phyloP scores from a whole-genome alignment of 2,329 filamentous ascomycete genomes.

The Stenocarpella maydis region DNA sequence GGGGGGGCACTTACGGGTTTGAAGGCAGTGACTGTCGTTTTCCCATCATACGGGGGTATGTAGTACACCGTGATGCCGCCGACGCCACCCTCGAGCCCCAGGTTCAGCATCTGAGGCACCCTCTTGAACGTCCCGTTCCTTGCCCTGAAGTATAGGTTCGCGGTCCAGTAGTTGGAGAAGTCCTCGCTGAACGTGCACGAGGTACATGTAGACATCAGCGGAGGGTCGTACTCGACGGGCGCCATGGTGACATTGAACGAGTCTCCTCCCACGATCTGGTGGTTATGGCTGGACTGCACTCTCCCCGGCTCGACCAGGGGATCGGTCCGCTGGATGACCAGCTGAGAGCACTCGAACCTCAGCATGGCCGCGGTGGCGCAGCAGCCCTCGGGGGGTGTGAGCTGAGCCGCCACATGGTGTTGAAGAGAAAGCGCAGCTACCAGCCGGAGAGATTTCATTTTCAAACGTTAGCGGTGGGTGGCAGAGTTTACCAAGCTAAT shows the following conservation, averaged over 20 bases:
- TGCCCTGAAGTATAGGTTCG: conserved; percentile 38
- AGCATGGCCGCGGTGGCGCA: conserved; percentile 33
- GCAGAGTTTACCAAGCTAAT: neutral
- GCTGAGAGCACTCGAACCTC: conserved; percentile 41
- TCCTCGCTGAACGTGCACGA: conserved; percentile 44
- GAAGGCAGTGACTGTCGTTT: conserved; percentile 48
- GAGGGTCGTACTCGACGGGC: conserved; percentile 32
- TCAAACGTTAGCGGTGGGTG: neutral
- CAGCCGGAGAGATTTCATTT: neutral
- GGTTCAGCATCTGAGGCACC: conserved; percentile 47
- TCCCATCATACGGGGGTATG: conserved; percentile 46
- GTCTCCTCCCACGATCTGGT: conserved; percentile 50
- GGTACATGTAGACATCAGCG: conserved; percentile 34
- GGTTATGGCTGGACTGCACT: conserved; percentile 47
- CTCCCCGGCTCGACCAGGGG: conserved; percentile 47
- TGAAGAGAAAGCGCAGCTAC: neutral
- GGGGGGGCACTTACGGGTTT: conserved; percentile 44
- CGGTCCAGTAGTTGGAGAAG: conserved; percentile 46
- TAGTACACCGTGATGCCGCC: conserved; percentile 49
- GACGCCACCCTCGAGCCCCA: conserved; percentile 45
- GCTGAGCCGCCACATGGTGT: neutral
- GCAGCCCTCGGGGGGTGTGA: conserved; percentile 13
- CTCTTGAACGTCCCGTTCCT: conserved; percentile 43
- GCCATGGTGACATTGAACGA: conserved; percentile 51
- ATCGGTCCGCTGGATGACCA: conserved; percentile 40